These are phyloP conservation scores for Rhizopus sp. DNA, from an alignment of 371 early-diverging fungal genomes.

Conservation along the genomic window DNA sequence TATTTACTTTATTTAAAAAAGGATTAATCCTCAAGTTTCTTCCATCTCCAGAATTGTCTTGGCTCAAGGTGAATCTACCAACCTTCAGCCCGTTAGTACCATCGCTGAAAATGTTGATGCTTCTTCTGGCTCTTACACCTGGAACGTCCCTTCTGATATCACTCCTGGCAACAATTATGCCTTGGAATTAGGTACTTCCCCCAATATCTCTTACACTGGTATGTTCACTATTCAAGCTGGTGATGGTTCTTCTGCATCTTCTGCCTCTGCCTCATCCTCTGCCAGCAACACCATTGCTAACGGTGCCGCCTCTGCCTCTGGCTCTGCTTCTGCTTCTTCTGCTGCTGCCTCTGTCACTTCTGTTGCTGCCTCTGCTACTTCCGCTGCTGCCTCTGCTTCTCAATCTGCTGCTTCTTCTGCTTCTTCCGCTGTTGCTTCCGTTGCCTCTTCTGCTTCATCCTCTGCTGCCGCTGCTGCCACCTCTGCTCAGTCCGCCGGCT, in stretches of 20 bases:
- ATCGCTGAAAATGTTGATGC: slow-evolving; percentile 39
- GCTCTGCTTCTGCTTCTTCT: slow-evolving; percentile 8
- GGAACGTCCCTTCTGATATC: slow-evolving; percentile 25
- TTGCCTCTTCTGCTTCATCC: slow-evolving; percentile 1
- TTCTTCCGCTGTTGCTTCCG: slow-evolving; percentile 17
- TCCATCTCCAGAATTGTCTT: slow-evolving; percentile 29
- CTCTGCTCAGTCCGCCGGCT: slow-evolving; percentile 13
- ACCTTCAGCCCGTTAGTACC: slow-evolving; percentile 20
- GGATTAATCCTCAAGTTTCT: slow-evolving; percentile 18
- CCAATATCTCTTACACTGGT: slow-evolving; percentile 30
- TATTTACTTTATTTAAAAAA: neutral
- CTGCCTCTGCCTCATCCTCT: slow-evolving; percentile 8
- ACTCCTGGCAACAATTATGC: slow-evolving; percentile 24
- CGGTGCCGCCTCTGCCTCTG: slow-evolving; percentile 8
- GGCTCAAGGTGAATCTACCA: slow-evolving; percentile 16
- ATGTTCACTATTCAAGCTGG: slow-evolving; percentile 22
- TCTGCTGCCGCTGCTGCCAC: slow-evolving; percentile 7
- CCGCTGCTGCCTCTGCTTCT: slow-evolving; percentile 8
- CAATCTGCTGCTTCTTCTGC: slow-evolving; percentile 8
- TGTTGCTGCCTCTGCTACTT: slow-evolving; percentile 6
- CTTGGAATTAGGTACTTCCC: slow-evolving; percentile 24
- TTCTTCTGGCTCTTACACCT: slow-evolving; percentile 16
- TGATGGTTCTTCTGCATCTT: slow-evolving; percentile 4
- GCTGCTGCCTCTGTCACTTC: neutral
- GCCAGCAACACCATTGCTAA: neutral